A percentile compares a stretch with the other conserved stretches of the same genome.
phyloP scores from a whole-genome alignment of 1,139 yeast species.

The Candida pseudoviswanathii region DNA sequence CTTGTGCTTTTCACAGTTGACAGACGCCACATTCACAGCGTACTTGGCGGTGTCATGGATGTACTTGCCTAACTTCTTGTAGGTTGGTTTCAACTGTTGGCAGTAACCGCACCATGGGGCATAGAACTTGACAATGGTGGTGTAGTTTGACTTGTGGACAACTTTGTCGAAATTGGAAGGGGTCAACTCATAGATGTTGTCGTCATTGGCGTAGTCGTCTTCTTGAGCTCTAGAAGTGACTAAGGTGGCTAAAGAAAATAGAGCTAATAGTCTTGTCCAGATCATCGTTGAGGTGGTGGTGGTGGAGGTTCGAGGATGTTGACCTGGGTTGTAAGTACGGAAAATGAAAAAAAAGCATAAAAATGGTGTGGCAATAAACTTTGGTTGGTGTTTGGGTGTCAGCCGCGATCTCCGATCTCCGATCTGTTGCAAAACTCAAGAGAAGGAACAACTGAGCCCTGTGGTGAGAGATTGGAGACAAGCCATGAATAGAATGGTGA shows the following conservation, averaged over 20 bases:
- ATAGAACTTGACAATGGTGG: conserved; percentile 85
- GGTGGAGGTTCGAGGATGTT: background rate
- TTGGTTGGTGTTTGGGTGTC: background rate
- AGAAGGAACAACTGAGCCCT: background rate
- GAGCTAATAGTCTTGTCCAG: conserved; percentile 2
- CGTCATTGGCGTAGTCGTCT: conserved; percentile 41
- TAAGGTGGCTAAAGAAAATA: conserved; percentile 5
- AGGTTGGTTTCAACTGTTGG: conserved; percentile 57
- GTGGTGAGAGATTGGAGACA: background rate
- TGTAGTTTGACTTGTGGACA: conserved; percentile 69
- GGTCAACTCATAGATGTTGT: conserved; percentile 59
- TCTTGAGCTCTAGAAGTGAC: conserved; percentile 15
- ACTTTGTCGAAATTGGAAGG: conserved; percentile 63
- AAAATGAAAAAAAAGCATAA: background rate
- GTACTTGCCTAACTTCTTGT: conserved; percentile 62
- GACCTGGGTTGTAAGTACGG: background rate
- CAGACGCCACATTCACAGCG: conserved; percentile 75
- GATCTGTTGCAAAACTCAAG: background rate
- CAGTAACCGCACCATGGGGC: conserved; percentile 98
- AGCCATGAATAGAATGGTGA: background rate
- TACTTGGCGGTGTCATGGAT: conserved; percentile 52
- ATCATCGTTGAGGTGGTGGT: background rate
- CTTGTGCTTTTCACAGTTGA: conserved; percentile 82
- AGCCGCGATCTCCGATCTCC: background rate
- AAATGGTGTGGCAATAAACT: background rate